Percentiles rank a stretch among this genome's conserved stretches.
Conservation (phyloP, 768 basidiomycete species). For the Hirschioporus abietinus region DNA sequence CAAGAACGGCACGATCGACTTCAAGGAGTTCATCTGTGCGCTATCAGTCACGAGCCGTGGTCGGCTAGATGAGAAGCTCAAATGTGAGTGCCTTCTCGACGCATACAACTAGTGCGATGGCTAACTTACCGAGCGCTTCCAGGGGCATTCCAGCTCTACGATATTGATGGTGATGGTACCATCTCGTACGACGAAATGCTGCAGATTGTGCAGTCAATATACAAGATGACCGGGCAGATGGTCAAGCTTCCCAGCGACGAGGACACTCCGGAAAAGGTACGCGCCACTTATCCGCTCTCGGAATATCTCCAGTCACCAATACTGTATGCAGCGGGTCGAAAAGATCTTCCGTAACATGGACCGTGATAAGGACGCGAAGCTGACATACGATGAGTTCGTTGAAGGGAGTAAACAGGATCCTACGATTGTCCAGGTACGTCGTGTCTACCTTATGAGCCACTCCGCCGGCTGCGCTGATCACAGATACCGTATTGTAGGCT, state of each 20-base stretch:
- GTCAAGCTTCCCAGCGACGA: conserved; percentile 97
- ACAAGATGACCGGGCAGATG: conserved; percentile 99
- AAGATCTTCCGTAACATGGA: conserved; percentile 99
- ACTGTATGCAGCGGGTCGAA: conserved; percentile 72
- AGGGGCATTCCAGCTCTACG: conserved; percentile 99
- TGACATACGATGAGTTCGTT: conserved; percentile 96
- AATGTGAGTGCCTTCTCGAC: conserved; percentile 57
- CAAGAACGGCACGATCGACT: conserved; percentile 96
- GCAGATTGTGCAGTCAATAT: conserved; percentile 95
- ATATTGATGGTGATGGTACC: conserved; percentile 96
- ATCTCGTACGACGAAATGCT: conserved; percentile 99
- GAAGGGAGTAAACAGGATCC: conserved; percentile 99
- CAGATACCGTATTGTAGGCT: conserved; percentile 52
- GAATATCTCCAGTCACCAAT: conserved; percentile 1
- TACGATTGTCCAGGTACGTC: conserved; percentile 89
- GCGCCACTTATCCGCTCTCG: conserved; percentile 6
- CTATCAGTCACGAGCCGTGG: conserved; percentile 93
- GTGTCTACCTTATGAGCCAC: neutral
- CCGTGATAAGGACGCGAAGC: conserved; percentile 84
- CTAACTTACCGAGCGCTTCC: conserved; percentile 15
- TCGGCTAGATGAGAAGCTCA: conserved; percentile 93
- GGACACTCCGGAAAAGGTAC: conserved; percentile 98
- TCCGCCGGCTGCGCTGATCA: conserved; percentile 1
- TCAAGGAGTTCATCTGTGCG: conserved; percentile 98
- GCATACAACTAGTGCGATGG: neutral